Percentiles rank a stretch among this genome's conserved stretches.
Evolutionary conservation across 2,329 filamentous ascomycete genomes (phyloP).

Genomic region (Malbranchea cinnamomea): DNA sequence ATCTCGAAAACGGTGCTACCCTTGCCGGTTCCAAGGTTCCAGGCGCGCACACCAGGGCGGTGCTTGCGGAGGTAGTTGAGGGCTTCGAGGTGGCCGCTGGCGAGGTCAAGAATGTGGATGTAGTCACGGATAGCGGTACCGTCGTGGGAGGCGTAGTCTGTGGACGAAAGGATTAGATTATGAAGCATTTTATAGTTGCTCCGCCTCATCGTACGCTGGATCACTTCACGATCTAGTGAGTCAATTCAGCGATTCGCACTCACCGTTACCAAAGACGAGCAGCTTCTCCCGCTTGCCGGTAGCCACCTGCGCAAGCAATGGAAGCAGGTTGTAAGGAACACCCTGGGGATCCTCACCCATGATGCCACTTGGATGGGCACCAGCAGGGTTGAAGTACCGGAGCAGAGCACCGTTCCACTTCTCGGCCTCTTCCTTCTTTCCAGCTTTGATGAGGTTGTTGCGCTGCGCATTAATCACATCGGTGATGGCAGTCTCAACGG

Average conservation of each 20-base stretch:
- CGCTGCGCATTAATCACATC: constrained; percentile 82
- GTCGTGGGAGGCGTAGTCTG: constrained; percentile 81
- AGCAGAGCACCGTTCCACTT: constrained; percentile 89
- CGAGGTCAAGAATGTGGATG: constrained; percentile 88
- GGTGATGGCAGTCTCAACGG: constrained; percentile 80
- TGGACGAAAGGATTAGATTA: constrained; percentile 6
- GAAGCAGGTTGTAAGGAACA: constrained; percentile 88
- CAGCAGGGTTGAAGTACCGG: constrained; percentile 95
- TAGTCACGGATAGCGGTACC: constrained; percentile 95
- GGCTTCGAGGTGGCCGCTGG: constrained; percentile 71
- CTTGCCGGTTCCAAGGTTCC: constrained; percentile 90
- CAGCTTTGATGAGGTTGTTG: constrained; percentile 64
- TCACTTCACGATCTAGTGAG: too few relatives aligned
- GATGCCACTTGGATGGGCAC: constrained; percentile 84
- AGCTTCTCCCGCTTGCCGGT: constrained; percentile 91
- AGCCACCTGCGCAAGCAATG: constrained; percentile 86
- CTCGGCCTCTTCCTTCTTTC: constrained; percentile 53
- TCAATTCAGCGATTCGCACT: constrained; percentile 18
- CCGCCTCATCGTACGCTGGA: too few relatives aligned
- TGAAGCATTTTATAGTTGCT: too few relatives aligned
- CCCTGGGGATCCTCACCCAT: constrained; percentile 98
- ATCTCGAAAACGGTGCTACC: constrained; percentile 97
- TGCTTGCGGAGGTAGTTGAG: constrained; percentile 77
- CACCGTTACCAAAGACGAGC: constrained; percentile 84
- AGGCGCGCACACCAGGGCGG: constrained; percentile 79